Conservation (phyloP, 345 rosid genomes). For the Populus tremula region DNA sequence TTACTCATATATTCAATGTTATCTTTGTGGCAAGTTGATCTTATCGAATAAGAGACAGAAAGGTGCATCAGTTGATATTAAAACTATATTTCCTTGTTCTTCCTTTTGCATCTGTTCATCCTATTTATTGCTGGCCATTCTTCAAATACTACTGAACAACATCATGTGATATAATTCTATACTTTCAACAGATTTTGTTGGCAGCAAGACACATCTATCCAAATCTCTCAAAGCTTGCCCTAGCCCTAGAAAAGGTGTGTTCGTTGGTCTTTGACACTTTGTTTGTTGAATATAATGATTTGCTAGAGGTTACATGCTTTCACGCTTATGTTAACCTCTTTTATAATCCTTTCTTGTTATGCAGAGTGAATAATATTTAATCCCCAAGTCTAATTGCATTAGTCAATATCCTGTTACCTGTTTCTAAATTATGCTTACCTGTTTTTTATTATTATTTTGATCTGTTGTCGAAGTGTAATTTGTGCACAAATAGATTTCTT, state of each 20-base stretch:
- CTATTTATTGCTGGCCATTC: neutral
- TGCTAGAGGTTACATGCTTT: neutral
- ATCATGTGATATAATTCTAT: neutral
- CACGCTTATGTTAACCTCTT: neutral
- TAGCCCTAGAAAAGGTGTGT: constrained; percentile 85
- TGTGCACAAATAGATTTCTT: too few relatives aligned
- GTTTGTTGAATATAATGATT: neutral
- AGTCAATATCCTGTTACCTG: neutral
- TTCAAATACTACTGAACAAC: neutral
- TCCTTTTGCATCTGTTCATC: neutral
- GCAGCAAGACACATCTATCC: constrained; percentile 76
- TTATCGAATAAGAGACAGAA: neutral
- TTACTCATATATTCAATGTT: neutral
- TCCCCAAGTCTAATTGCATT: neutral
- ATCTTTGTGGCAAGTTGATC: neutral
- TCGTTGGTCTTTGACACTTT: neutral
- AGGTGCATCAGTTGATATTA: neutral
- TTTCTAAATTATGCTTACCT: neutral
- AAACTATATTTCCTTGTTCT: neutral
- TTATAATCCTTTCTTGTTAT: neutral
- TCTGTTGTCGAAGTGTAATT: too few relatives aligned
- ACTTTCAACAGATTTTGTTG: constrained; percentile 58
- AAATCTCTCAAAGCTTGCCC: constrained; percentile 84
- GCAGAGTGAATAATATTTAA: neutral
- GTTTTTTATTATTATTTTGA: neutral